phyloP scores from a whole-genome alignment of 2,329 filamentous ascomycete genomes.

The Fulvia fulva region DNA sequence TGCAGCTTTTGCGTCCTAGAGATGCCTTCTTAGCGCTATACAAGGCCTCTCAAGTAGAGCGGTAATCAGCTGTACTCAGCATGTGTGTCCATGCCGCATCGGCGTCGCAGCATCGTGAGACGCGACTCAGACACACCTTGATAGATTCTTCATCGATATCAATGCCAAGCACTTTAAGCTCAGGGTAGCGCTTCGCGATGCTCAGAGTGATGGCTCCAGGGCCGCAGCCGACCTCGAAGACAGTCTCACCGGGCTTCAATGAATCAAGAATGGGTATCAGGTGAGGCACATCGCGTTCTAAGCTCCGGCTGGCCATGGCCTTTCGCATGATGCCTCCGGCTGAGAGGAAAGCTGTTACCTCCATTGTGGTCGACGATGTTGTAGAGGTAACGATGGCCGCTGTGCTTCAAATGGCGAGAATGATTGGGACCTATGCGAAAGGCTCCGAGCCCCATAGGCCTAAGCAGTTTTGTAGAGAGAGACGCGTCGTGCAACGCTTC shows the following conservation, averaged over 20 bases:
- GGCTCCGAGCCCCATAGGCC: too few species aligned
- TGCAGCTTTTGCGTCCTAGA: constrained; percentile 5
- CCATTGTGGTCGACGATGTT: too few species aligned
- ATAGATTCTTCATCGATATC: constrained; percentile 15
- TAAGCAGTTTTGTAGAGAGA: too few species aligned
- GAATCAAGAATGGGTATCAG: constrained; percentile 10
- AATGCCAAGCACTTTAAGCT: constrained; percentile 9
- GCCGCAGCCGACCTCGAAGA: constrained; percentile 14
- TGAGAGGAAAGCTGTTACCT: not conserved
- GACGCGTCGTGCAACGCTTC: too few species aligned
- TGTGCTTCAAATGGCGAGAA: too few species aligned
- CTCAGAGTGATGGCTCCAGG: constrained; percentile 14
- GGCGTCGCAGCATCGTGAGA: too few species aligned
- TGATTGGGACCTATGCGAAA: too few species aligned
- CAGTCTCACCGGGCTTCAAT: constrained; percentile 5
- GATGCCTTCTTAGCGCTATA: not conserved
- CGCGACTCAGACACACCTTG: too few species aligned
- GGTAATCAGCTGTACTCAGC: too few species aligned
- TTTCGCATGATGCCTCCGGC: constrained; percentile 2
- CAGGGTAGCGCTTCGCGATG: constrained; percentile 11
- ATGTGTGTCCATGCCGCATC: too few species aligned
- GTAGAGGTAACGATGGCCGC: too few species aligned
- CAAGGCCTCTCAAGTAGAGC: too few species aligned
- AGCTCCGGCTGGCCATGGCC: constrained; percentile 9
- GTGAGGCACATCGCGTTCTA: constrained; percentile 6